A percentile compares a stretch with the other conserved stretches of the same genome.
Conservation (phyloP, 2,329 filamentous ascomycete genomes). For the Phoma herbarum region DNA sequence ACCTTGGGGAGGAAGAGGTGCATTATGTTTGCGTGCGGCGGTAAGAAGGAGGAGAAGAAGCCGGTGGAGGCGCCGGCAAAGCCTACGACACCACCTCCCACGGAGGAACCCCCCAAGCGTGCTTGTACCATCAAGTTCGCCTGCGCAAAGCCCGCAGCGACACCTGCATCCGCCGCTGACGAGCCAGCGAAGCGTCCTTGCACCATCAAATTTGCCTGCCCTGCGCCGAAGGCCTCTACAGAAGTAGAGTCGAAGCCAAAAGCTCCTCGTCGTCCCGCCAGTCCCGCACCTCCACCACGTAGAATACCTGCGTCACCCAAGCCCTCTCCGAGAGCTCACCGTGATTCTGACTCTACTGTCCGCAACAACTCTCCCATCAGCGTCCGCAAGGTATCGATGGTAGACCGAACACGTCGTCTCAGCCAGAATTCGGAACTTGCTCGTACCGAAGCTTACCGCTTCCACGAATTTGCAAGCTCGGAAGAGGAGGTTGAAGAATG, state of each 20-base stretch:
- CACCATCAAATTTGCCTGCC: slow-evolving; percentile 78
- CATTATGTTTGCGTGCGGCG: slow-evolving; percentile 88
- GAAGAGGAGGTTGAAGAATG: slow-evolving; percentile 89
- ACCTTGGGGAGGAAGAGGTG: slow-evolving; percentile 79
- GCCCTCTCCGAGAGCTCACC: slow-evolving; percentile 48
- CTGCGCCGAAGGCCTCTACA: slow-evolving; percentile 58
- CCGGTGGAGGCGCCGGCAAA: slow-evolving; percentile 30
- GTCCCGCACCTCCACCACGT: slow-evolving; percentile 52
- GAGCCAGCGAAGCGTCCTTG: slow-evolving; percentile 64
- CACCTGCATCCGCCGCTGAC: slow-evolving; percentile 18
- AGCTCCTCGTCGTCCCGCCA: slow-evolving; percentile 55
- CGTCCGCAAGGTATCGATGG: slow-evolving; percentile 50
- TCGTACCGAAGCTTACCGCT: slow-evolving; percentile 67
- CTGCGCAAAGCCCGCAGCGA: slow-evolving; percentile 53
- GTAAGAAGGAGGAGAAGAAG: slow-evolving; percentile 57
- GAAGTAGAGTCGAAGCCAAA: slow-evolving; percentile 46
- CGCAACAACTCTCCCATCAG: slow-evolving; percentile 58
- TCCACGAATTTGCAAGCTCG: slow-evolving; percentile 92
- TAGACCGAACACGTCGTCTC: slow-evolving; percentile 46
- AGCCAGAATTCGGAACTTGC: slow-evolving; percentile 53
- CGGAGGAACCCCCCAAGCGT: slow-evolving; percentile 58
- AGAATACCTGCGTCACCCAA: slow-evolving; percentile 44
- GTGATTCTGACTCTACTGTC: slow-evolving; percentile 61
- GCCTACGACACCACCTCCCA: slow-evolving; percentile 26
- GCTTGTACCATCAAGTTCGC: slow-evolving; percentile 77